Conservation (phyloP, 73 alveolate genomes). For the Uronychia binucleata region DNA sequence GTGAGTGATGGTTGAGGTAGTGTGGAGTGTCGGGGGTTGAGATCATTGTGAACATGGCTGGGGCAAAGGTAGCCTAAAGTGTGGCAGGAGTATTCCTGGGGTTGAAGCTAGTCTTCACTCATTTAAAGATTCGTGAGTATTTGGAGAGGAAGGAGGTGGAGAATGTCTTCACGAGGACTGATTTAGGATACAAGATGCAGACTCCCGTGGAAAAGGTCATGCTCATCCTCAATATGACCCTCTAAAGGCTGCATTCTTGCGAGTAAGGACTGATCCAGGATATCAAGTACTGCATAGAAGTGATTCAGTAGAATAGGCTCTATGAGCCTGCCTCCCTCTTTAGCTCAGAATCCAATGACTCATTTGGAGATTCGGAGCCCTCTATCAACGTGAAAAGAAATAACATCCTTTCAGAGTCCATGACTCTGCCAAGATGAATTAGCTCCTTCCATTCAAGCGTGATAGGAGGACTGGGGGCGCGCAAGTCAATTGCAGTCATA, state of each 20-base stretch:
- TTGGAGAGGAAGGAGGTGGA: not conserved
- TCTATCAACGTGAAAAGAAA: not conserved
- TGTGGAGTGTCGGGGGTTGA: too few relatives aligned
- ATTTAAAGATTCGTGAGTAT: not conserved
- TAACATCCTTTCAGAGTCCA: not conserved
- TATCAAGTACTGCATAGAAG: not conserved
- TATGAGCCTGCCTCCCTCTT: not conserved
- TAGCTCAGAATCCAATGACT: not conserved
- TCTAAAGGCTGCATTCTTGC: not conserved
- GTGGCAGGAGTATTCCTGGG: not conserved
- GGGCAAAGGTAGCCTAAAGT: not conserved
- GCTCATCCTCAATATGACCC: not conserved
- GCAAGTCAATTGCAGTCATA: not conserved
- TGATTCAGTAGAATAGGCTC: not conserved
- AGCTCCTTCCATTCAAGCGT: not conserved
- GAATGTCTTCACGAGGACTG: not conserved
- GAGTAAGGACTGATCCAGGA: not conserved
- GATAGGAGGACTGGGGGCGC: not conserved
- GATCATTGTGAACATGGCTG: too few relatives aligned
- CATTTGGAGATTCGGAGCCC: not conserved
- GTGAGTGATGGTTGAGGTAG: too few relatives aligned
- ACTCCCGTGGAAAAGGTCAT: slow-evolving; percentile 11
- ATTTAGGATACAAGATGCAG: not conserved
- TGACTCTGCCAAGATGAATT: not conserved
- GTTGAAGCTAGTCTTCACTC: not conserved